Evolutionary conservation across 306 rosid species (phyloP).

Genomic region (Bauhinia variegata): DNA sequence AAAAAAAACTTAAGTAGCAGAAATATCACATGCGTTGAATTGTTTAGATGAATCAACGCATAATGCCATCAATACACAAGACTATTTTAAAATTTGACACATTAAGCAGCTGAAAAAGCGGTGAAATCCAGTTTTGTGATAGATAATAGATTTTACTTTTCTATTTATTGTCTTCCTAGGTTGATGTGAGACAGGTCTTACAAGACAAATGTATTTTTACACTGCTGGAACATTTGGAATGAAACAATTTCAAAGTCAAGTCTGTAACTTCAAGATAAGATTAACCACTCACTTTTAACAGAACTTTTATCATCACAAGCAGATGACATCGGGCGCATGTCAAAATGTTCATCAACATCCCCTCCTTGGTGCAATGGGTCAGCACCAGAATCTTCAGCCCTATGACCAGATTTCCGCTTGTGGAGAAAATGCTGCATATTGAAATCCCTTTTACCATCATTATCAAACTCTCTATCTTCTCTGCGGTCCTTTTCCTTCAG

Average conservation of each 20-base stretch:
- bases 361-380: slow-evolving; percentile 72
- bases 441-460: slow-evolving; percentile 67
- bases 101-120: slow-evolving; percentile 19
- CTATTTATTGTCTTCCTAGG: slow-evolving; percentile 15
- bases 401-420: slow-evolving; percentile 66
- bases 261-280: slow-evolving; percentile 26
- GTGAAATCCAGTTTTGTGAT: slow-evolving; percentile 9
- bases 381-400: slow-evolving; percentile 71
- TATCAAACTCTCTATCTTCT: slow-evolving; percentile 86
- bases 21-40: slow-evolving; percentile 22
- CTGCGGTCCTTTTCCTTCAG: slow-evolving; percentile 84
- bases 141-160: slow-evolving; percentile 18
- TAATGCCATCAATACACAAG: slow-evolving; percentile 28
- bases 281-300: slow-evolving; percentile 71
- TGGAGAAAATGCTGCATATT: slow-evolving; percentile 60
- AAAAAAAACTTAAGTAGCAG: slow-evolving; percentile 17
- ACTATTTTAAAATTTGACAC: slow-evolving; percentile 12
- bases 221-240: slow-evolving; percentile 20
- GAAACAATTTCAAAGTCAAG: slow-evolving; percentile 11
- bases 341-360: slow-evolving; percentile 75
- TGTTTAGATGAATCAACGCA: slow-evolving; percentile 3
- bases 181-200: slow-evolving; percentile 9
- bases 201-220: slow-evolving; percentile 18
- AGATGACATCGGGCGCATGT: slow-evolving; percentile 66
- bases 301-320: slow-evolving; percentile 70